Evolutionary conservation across 2,329 filamentous ascomycete species (phyloP).

Genomic region (Colletotrichum higginsianum): DNA sequence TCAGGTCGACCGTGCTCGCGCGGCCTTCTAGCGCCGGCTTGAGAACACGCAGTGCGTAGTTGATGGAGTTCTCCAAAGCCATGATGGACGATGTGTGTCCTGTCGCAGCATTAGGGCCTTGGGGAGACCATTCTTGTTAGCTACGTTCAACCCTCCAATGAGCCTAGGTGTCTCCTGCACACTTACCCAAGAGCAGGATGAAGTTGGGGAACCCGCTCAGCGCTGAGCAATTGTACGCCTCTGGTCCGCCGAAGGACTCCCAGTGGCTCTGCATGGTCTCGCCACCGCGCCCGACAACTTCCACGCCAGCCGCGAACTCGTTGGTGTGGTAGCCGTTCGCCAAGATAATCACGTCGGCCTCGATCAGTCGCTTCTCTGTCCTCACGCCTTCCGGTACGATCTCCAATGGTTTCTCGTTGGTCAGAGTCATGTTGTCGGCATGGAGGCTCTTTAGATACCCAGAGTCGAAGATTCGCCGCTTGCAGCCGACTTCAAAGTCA

Average conservation of each 20-base stretch:
- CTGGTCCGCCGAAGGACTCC: slow-evolving; percentile 69
- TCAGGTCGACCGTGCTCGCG: slow-evolving; percentile 50
- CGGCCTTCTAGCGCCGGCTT: slow-evolving; percentile 58
- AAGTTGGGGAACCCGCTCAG: slow-evolving; percentile 76
- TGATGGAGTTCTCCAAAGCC: slow-evolving; percentile 72
- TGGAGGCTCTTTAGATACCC: slow-evolving; percentile 69
- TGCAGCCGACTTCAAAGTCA: slow-evolving; percentile 75
- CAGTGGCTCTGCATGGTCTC: slow-evolving; percentile 68
- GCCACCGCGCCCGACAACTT: slow-evolving; percentile 66
- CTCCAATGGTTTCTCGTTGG: slow-evolving; percentile 63
- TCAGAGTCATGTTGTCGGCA: slow-evolving; percentile 61
- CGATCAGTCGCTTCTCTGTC: slow-evolving; percentile 55
- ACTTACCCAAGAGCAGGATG: slow-evolving; percentile 68
- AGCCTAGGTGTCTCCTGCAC: too few relatives aligned
- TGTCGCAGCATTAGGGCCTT: slow-evolving; percentile 71
- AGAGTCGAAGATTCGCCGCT: slow-evolving; percentile 72
- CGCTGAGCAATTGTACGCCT: slow-evolving; percentile 72
- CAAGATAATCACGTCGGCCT: slow-evolving; percentile 73
- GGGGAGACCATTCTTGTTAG: neutral
- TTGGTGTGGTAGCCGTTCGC: slow-evolving; percentile 74
- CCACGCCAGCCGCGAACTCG: slow-evolving; percentile 66
- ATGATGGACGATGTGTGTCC: slow-evolving; percentile 74
- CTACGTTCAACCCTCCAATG: neutral
- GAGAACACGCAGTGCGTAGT: slow-evolving; percentile 72
- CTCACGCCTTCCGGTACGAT: slow-evolving; percentile 60